Evolutionary conservation across 345 rosid genomes (phyloP).

Genomic region (Anastatica hierochuntica): DNA sequence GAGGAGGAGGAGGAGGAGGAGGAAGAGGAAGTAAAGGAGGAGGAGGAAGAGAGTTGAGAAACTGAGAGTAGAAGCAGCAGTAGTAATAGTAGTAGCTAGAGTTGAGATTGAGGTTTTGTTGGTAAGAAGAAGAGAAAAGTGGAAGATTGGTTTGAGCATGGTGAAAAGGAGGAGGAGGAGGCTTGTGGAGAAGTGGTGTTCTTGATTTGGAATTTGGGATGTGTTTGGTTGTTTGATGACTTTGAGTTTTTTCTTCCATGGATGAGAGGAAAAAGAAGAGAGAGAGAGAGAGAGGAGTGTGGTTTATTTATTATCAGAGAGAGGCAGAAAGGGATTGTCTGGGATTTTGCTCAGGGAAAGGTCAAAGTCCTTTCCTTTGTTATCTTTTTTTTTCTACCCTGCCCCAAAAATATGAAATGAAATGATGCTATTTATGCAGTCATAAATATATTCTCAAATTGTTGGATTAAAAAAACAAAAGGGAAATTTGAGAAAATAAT

Average conservation of each 20-base stretch:
- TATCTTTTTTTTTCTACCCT: neutral
- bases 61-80: conserved; percentile 46
- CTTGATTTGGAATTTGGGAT: conserved; percentile 21
- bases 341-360: conserved; percentile 29
- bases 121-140: conserved; percentile 15
- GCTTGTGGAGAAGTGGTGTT: conserved; percentile 34
- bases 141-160: conserved; percentile 33
- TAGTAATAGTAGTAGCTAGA: conserved; percentile 31
- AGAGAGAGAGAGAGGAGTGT: conserved; percentile 14
- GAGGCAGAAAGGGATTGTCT: conserved; percentile 24
- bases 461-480: neutral
- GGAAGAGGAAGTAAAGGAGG: conserved; percentile 56
- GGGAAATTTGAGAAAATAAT: neutral
- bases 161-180: conserved; percentile 19
- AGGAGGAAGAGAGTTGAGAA: conserved; percentile 41
- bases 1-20: conserved; percentile 32
- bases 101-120: conserved; percentile 13
- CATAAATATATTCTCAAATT: conserved; percentile 13
- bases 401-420: neutral
- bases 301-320: conserved; percentile 7
- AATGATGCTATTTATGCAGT: conserved; percentile 15
- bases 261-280: conserved; percentile 12
- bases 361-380: conserved; percentile 20
- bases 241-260: conserved; percentile 55
- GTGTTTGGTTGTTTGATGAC: conserved; percentile 12